Evolutionary conservation across 176 grass and related monocot genomes (phyloP).

Genomic region (Avena atlantica): DNA sequence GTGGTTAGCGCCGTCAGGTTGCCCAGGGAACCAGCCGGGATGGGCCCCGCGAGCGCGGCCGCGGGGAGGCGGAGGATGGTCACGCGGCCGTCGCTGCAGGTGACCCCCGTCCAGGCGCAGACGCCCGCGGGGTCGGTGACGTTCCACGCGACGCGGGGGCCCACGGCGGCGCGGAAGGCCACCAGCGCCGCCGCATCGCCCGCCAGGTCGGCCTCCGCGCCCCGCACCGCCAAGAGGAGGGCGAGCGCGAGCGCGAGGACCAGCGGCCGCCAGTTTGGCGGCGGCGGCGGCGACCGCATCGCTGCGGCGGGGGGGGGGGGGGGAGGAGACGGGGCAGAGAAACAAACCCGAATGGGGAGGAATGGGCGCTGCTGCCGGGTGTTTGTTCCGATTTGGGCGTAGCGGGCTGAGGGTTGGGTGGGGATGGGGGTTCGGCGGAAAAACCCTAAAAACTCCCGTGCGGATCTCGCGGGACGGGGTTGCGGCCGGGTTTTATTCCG

Average conservation of each 20-base stretch:
- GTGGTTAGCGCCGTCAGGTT: conserved; percentile 69
- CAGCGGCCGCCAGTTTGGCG: not conserved
- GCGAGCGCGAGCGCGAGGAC: not conserved
- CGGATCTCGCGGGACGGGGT: conserved; percentile 31
- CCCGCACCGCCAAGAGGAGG: not conserved
- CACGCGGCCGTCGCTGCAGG: conserved; percentile 51
- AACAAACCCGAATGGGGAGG: not conserved
- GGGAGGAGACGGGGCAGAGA: not conserved
- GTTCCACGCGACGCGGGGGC: conserved; percentile 55
- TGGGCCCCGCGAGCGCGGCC: conserved; percentile 34
- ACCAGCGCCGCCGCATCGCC: conserved; percentile 53
- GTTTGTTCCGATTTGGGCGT: conserved; percentile 3
- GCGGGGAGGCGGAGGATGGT: conserved; percentile 56
- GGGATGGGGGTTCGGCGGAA: conserved; percentile 18
- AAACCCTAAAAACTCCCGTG: conserved; percentile 61
- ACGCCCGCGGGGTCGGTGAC: not conserved
- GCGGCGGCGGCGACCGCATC: conserved; percentile 40
- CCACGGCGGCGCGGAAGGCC: conserved; percentile 66
- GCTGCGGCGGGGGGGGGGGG: not conserved
- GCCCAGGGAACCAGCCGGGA: conserved; percentile 54
- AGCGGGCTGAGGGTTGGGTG: not conserved
- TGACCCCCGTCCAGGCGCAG: conserved; percentile 67
- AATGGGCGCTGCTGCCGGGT: not conserved
- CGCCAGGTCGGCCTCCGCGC: conserved; percentile 40
- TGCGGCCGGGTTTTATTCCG: conserved; percentile 17